Evolutionary conservation across 164 flowering plant species (phyloP).

Genomic region (Echeveria elegans): DNA sequence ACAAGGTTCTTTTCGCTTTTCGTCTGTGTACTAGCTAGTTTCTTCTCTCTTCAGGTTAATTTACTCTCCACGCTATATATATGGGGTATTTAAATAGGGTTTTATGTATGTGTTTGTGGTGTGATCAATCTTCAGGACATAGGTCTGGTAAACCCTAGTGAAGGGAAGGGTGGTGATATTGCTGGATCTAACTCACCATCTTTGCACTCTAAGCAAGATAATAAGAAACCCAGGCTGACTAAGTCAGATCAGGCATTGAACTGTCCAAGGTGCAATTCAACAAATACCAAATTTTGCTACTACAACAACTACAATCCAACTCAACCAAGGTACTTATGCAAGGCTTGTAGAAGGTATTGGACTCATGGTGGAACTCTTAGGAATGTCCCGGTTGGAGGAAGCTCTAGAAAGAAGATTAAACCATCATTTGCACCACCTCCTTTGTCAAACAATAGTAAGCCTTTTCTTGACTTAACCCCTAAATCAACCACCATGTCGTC

Average conservation of each 20-base stretch:
- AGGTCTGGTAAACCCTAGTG: not conserved
- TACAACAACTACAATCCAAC: constrained; percentile 6
- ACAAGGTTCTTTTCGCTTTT: constrained; percentile 2
- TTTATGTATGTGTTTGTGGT: not conserved
- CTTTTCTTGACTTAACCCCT: not conserved
- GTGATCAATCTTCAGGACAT: not conserved
- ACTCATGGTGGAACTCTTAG: constrained; percentile 6
- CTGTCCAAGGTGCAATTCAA: constrained; percentile 5
- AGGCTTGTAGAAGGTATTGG: constrained; percentile 7
- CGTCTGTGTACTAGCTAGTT: not conserved
- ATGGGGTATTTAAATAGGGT: not conserved
- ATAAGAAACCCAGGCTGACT: not conserved
- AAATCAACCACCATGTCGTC: not conserved
- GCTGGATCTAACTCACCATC: not conserved
- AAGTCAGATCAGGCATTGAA: not conserved
- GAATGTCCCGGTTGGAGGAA: constrained; percentile 3
- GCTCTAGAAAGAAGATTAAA: not conserved
- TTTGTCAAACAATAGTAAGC: not conserved
- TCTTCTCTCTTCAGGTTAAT: not conserved
- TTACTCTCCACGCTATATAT: not conserved
- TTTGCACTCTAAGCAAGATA: not conserved
- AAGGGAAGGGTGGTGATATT: not conserved
- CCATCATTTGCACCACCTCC: not conserved
- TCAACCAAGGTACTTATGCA: constrained; percentile 7
- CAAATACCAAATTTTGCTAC: constrained; percentile 5